Evolutionary conservation across 2,329 filamentous ascomycete species (phyloP).

Genomic region (Hypoxylon sp.): DNA sequence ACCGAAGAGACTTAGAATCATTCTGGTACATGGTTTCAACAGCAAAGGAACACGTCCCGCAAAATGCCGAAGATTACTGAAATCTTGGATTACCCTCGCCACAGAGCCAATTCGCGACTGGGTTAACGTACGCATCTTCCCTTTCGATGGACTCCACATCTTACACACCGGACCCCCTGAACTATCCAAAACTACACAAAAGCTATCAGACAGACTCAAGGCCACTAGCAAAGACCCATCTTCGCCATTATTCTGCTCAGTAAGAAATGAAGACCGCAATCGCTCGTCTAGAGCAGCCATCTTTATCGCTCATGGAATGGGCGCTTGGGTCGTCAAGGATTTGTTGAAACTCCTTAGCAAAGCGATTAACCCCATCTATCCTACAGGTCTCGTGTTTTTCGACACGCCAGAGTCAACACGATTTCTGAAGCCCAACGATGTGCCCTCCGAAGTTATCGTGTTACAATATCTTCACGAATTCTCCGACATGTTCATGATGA

Average conservation of each 20-base stretch:
- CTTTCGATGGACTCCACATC: constrained; percentile 22
- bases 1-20: constrained; percentile 24
- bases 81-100: constrained; percentile 24
- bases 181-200: neutral
- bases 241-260: constrained; percentile 25
- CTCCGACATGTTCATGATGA: constrained; percentile 14
- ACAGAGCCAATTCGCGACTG: constrained; percentile 7
- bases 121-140: constrained; percentile 33
- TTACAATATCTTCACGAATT: constrained; percentile 21
- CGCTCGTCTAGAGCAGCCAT: constrained; percentile 22
- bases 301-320: constrained; percentile 40
- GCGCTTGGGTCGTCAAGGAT: constrained; percentile 39
- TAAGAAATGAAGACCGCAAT: neutral
- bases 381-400: constrained; percentile 30
- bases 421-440: constrained; percentile 11
- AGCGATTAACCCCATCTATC: constrained; percentile 6
- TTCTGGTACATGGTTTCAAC: constrained; percentile 40
- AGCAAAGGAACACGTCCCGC: neutral
- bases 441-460: constrained; percentile 1
- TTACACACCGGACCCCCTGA: constrained; percentile 19
- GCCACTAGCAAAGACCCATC: constrained; percentile 4
- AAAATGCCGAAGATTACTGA: constrained; percentile 20
- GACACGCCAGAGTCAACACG: constrained; percentile 20
- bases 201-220: constrained; percentile 8
- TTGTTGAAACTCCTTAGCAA: constrained; percentile 1